Conservation (phyloP, 352 stramenopile genomes). For the Pseudoperonospora humuli region DNA sequence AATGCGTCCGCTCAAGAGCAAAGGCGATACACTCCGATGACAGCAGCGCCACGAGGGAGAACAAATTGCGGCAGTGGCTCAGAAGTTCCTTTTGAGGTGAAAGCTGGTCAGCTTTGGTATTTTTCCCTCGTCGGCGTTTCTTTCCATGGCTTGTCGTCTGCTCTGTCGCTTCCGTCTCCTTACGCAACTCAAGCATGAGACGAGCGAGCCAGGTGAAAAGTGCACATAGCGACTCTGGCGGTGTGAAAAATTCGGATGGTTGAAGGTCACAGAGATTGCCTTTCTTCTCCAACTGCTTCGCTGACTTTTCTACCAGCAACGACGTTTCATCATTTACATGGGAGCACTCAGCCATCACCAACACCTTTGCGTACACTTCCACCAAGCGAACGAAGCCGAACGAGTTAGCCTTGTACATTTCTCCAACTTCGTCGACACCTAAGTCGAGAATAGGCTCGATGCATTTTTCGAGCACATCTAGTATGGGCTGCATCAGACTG, state of each 20-base stretch:
- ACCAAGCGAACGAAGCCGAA: conserved; percentile 60
- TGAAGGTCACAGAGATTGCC: conserved; percentile 43
- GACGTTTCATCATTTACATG: conserved; percentile 44
- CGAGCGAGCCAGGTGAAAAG: conserved; percentile 48
- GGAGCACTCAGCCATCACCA: conserved; percentile 41
- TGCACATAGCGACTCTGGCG: conserved; percentile 31
- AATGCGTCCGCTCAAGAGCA: conserved; percentile 39
- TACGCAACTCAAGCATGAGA: conserved; percentile 45
- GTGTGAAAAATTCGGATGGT: conserved; percentile 54
- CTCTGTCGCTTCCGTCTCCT: conserved; percentile 28
- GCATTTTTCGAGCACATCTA: conserved; percentile 31
- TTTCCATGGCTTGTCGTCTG: conserved; percentile 34
- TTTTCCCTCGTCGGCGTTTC: conserved; percentile 43
- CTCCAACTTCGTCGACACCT: conserved; percentile 29
- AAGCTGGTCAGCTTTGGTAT: conserved; percentile 18
- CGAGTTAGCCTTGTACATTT: conserved; percentile 39
- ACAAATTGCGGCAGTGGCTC: conserved; percentile 63
- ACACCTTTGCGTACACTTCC: conserved; percentile 62
- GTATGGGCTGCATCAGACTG: conserved; percentile 38
- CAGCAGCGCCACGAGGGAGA: conserved; percentile 51
- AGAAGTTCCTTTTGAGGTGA: conserved; percentile 36
- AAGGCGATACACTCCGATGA: conserved; percentile 59
- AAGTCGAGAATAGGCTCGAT: conserved; percentile 41
- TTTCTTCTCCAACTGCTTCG: conserved; percentile 31
- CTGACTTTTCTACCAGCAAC: conserved; percentile 34